Conservation (phyloP, 306 rosid species). For the Senna tora region DNA sequence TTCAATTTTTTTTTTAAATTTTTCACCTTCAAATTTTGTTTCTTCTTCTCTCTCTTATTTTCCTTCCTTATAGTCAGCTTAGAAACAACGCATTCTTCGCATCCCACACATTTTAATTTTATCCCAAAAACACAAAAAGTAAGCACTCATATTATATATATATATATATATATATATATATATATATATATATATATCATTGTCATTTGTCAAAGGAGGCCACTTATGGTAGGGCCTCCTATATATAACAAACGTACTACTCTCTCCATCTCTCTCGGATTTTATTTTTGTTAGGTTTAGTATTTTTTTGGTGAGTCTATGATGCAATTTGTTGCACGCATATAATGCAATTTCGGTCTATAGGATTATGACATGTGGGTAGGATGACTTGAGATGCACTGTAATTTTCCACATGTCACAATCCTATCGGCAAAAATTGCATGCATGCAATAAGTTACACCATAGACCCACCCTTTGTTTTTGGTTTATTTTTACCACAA, state of each 20-base stretch:
- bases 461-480: no score
- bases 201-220: conserved; percentile 65
- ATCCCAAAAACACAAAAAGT: conserved; percentile 54
- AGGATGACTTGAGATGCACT: no score
- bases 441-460: no score
- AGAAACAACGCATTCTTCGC: conserved; percentile 67
- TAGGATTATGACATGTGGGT: no score
- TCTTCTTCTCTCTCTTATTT: conserved; percentile 6
- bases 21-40: conserved; percentile 33
- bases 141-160: conserved; percentile 62
- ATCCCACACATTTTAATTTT: conserved; percentile 55
- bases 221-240: conserved; percentile 57
- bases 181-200: no score
- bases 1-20: conserved; percentile 37
- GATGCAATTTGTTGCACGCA: no score
- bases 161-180: no score
- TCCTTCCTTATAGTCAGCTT: conserved; percentile 60
- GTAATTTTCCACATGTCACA: no score
- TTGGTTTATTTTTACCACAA: no score
- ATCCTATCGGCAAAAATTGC: no score
- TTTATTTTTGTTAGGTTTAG: not conserved
- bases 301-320: no score
- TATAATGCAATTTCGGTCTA: no score
- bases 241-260: conserved; percentile 31
- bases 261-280: conserved; percentile 30